These are phyloP conservation scores for Suillus sp. DNA, from an alignment of 768 basidiomycete genomes.

Conservation along the genomic window DNA sequence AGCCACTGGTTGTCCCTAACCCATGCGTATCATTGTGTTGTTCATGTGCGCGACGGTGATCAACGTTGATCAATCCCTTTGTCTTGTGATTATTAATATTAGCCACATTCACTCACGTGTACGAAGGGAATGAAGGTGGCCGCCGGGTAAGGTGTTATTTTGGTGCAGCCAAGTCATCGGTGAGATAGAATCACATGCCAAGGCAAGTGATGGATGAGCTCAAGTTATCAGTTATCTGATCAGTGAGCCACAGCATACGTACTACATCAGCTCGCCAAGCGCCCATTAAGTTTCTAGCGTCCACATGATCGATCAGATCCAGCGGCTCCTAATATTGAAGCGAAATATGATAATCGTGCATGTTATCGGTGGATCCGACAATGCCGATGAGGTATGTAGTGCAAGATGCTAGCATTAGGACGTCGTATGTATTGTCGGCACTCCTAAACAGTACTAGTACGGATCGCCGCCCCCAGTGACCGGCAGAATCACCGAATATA, in stretches of 20 bases:
- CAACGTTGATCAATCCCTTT: constrained; percentile 1
- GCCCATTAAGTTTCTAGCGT: background rate
- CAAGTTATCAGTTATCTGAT: constrained; percentile 9
- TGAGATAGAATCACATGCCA: background rate
- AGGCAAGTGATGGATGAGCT: background rate
- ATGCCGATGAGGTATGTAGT: background rate
- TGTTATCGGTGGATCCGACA: background rate
- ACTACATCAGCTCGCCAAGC: background rate
- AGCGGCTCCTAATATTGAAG: background rate
- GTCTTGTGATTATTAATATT: background rate
- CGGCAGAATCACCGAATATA: background rate
- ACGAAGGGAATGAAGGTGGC: background rate
- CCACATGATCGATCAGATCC: background rate
- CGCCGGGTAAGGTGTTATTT: background rate
- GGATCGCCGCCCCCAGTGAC: background rate
- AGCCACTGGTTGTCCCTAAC: background rate
- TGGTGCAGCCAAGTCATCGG: background rate
- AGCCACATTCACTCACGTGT: constrained; percentile 1
- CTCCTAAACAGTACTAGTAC: background rate
- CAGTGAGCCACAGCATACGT: background rate
- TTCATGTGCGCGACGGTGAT: background rate
- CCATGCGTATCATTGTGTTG: background rate
- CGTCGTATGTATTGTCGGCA: background rate
- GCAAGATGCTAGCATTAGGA: background rate
- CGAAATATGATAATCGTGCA: background rate